A percentile compares a stretch with the other conserved stretches of the same genome.
Conservation (phyloP, 75 land plant species). For the Ceratopteris richardii region DNA sequence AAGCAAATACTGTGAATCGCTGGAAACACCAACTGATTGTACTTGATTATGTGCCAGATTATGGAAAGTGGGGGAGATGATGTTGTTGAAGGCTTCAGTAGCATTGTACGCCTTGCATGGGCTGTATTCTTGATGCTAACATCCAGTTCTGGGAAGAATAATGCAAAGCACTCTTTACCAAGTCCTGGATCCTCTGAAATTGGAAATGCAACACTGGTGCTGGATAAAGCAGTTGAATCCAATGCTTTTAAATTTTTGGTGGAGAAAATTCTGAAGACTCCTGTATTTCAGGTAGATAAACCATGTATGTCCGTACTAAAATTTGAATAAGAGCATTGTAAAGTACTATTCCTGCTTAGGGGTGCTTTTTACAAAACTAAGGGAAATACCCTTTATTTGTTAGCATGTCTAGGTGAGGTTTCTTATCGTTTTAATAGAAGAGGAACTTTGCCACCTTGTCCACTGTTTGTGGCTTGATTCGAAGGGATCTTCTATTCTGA, state of each 20-base stretch:
- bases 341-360: too few relatives aligned
- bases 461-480: too few relatives aligned
- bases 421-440: too few relatives aligned
- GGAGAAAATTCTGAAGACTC: conserved; percentile 54
- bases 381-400: too few relatives aligned
- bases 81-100: conserved; percentile 70
- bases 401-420: too few relatives aligned
- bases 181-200: conserved; percentile 36
- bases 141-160: conserved; percentile 22
- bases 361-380: too few relatives aligned
- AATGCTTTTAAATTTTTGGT: conserved; percentile 73
- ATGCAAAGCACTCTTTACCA: conserved; percentile 17
- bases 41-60: conserved; percentile 38
- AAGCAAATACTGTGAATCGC: too few relatives aligned
- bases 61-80: conserved; percentile 42
- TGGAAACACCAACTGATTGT: conserved; percentile 9
- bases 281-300: conserved; percentile 70
- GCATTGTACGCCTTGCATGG: conserved; percentile 70
- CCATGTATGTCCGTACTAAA: neutral
- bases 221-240: conserved; percentile 55
- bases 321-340: too few relatives aligned
- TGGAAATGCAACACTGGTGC: conserved; percentile 32
- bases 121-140: conserved; percentile 65
- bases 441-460: too few relatives aligned
- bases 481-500: too few relatives aligned